These are phyloP conservation scores for Panicum hallii DNA, from an alignment of 202 grass and related monocot genomes.

Conservation along the genomic window DNA sequence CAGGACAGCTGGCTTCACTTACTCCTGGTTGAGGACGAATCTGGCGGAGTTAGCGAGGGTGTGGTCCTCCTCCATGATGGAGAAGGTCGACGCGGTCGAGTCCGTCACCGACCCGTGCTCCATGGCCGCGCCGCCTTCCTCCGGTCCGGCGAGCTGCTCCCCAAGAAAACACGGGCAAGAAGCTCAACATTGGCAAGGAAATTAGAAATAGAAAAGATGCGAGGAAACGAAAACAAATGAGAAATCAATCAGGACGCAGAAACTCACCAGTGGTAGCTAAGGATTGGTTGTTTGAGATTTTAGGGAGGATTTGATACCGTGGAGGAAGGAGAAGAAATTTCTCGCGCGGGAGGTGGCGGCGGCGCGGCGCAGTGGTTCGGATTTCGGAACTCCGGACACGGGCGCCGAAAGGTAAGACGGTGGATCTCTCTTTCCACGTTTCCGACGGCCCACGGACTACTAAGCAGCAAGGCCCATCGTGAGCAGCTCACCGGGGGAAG, in stretches of 20 bases:
- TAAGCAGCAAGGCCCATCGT: no score
- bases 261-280: not conserved
- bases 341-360: not conserved
- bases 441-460: no score
- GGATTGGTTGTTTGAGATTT: not conserved
- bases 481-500: no score
- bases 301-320: not conserved
- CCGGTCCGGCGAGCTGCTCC: not conserved
- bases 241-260: not conserved
- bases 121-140: constrained; percentile 45
- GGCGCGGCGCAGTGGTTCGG: not conserved
- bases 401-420: no score
- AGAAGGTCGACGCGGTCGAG: constrained; percentile 74
- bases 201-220: not conserved
- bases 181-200: not conserved
- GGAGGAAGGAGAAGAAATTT: not conserved
- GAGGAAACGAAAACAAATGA: constrained; percentile 4
- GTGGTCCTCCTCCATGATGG: constrained; percentile 89
- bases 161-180: not conserved
- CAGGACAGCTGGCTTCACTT: constrained; percentile 52
- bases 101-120: constrained; percentile 75
- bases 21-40: constrained; percentile 95
- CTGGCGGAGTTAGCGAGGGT: constrained; percentile 82
- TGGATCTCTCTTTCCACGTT: no score
- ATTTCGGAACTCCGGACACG: no score